Evolutionary conservation across 116 monocot genomes (phyloP).

Genomic region (Iris pallida): DNA sequence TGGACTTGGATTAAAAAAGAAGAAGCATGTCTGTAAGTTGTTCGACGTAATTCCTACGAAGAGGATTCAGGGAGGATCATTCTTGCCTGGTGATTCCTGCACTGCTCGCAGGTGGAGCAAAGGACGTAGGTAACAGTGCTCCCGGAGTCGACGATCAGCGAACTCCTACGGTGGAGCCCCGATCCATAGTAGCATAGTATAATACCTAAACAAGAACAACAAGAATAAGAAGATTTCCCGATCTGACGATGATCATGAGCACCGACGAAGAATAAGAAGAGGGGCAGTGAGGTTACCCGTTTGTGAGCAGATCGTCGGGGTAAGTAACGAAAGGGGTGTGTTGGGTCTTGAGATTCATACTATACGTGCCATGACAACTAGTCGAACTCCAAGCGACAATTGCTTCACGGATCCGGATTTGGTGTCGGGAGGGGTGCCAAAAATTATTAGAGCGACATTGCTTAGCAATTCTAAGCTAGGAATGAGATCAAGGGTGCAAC

Average conservation of each 20-base stretch:
- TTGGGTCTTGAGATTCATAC: no score
- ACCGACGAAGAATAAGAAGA: not conserved
- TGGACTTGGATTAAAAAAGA: not conserved
- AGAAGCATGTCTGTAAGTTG: not conserved
- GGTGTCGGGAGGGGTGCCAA: no score
- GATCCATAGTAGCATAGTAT: slow-evolving; percentile 75
- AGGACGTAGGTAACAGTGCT: slow-evolving; percentile 96
- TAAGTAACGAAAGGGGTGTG: no score
- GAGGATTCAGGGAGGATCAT: not conserved
- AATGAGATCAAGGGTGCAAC: no score
- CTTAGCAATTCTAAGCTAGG: no score
- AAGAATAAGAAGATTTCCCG: not conserved
- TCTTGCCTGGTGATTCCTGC: slow-evolving; percentile 83
- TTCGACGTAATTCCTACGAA: no score
- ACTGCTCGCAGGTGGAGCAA: slow-evolving; percentile 82
- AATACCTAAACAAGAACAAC: slow-evolving; percentile 45
- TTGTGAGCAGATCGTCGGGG: slow-evolving; percentile 56
- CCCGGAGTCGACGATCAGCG: slow-evolving; percentile 84
- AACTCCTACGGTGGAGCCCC: slow-evolving; percentile 89
- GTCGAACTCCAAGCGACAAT: no score
- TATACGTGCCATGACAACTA: no score
- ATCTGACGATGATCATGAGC: not conserved
- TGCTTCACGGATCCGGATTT: no score
- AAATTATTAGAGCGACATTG: no score
- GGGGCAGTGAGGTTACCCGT: slow-evolving; percentile 44